These are phyloP conservation scores for Globisporangium nagaii DNA, from an alignment of 352 stramenopile genomes.

Conservation along the genomic window DNA sequence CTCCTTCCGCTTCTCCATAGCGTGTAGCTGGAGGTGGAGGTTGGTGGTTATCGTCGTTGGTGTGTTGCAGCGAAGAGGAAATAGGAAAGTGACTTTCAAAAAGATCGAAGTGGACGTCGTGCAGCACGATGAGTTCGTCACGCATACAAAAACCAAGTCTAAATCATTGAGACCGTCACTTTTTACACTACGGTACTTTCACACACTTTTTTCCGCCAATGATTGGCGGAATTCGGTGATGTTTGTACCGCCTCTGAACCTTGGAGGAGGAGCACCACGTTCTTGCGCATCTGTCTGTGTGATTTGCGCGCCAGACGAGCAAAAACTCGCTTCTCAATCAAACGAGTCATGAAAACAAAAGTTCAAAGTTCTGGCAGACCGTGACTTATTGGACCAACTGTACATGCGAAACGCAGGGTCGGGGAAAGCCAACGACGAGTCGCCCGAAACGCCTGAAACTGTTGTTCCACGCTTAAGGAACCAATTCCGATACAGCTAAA, in stretches of 20 bases:
- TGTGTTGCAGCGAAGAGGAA: background rate
- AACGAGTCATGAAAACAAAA: conserved; percentile 2
- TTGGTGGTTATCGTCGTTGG: conserved; percentile 1
- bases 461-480: too few species aligned
- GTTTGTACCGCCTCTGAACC: background rate
- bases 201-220: background rate
- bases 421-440: too few species aligned
- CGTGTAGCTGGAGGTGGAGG: background rate
- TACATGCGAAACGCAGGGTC: too few species aligned
- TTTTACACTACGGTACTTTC: conserved; percentile 1
- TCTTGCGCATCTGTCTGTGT: conserved; percentile 1
- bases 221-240: conserved; percentile 1
- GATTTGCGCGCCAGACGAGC: conserved; percentile 1
- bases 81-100: conserved; percentile 1
- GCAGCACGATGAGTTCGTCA: background rate
- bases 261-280: background rate
- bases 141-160: background rate
- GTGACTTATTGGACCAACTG: conserved; percentile 3
- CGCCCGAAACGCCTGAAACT: too few species aligned
- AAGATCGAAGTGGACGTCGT: background rate
- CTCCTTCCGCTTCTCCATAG: background rate
- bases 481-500: too few species aligned
- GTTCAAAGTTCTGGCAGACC: background rate
- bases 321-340: conserved; percentile 1
- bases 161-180: conserved; percentile 2